Evolutionary conservation across 352 stramenopile species (phyloP).

Genomic region (Blastocystis sp.): DNA sequence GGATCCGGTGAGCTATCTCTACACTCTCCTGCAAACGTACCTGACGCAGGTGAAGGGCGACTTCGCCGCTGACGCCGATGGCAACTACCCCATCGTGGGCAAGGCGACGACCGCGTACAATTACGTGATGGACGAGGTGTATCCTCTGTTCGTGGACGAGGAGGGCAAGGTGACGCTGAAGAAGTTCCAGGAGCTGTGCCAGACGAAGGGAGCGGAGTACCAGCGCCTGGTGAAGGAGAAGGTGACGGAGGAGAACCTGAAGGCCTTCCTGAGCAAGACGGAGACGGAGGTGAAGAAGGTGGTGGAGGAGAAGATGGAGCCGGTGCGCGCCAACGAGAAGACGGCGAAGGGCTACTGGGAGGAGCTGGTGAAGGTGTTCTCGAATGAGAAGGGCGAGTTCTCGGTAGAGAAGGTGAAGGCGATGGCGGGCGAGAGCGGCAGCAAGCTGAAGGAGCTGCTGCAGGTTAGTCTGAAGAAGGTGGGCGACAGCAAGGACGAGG

Average conservation of each 20-base stretch:
- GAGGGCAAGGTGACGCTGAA: slow-evolving; percentile 25
- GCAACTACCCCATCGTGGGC: background rate
- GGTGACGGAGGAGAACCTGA: slow-evolving; percentile 36
- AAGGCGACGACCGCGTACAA: background rate
- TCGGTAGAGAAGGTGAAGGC: background rate
- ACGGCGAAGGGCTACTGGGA: background rate
- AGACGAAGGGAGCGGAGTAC: slow-evolving; percentile 15
- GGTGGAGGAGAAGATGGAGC: background rate
- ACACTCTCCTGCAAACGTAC: background rate
- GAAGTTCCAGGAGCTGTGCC: slow-evolving; percentile 39
- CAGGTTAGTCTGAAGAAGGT: background rate
- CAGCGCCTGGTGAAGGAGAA: slow-evolving; percentile 22
- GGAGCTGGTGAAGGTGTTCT: slow-evolving; percentile 25
- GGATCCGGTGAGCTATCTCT: background rate
- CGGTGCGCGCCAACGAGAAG: background rate
- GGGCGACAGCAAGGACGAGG: background rate
- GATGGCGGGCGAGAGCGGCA: slow-evolving; percentile 32
- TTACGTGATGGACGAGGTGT: background rate
- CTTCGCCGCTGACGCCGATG: background rate
- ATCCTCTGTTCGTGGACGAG: slow-evolving; percentile 19
- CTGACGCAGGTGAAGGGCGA: background rate
- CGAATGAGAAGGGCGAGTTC: slow-evolving; percentile 4
- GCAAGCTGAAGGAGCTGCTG: background rate
- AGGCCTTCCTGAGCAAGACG: background rate
- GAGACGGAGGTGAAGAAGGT: background rate